These are phyloP conservation scores for Cucumis melo DNA, from an alignment of 306 rosid genomes.

Conservation along the genomic window DNA sequence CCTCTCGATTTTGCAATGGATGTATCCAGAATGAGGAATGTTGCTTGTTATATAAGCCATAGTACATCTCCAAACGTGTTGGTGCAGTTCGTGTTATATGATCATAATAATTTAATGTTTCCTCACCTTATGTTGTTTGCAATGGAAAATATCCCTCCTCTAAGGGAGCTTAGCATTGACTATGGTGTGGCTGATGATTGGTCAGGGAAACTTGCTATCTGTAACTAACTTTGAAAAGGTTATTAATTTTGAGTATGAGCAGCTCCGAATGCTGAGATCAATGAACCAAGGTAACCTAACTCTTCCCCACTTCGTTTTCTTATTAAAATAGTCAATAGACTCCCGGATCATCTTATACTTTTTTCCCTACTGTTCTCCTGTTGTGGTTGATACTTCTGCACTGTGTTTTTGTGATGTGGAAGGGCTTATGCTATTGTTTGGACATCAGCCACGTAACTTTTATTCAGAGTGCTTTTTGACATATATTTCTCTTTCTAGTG, in stretches of 20 bases:
- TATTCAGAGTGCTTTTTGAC: neutral
- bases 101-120: constrained; percentile 80
- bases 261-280: constrained; percentile 19
- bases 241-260: constrained; percentile 20
- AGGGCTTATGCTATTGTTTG: neutral
- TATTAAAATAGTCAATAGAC: neutral
- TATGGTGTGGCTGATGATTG: constrained; percentile 79
- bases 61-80: constrained; percentile 70
- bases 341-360: neutral
- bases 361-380: neutral
- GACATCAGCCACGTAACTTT: neutral
- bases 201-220: constrained; percentile 55
- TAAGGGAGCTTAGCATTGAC: constrained; percentile 97
- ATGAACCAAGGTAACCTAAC: neutral
- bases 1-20: constrained; percentile 89
- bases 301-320: neutral
- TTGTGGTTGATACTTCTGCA: neutral
- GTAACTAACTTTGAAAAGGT: constrained; percentile 41
- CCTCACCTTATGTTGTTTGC: constrained; percentile 94
- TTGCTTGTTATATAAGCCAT: constrained; percentile 92
- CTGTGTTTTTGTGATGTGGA: neutral
- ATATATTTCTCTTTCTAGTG: neutral
- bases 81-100: constrained; percentile 76
- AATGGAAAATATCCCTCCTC: constrained; percentile 90
- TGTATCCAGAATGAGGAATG: constrained; percentile 87